Evolutionary conservation across 768 basidiomycete species (phyloP).

Genomic region (Pleurotus platypus): DNA sequence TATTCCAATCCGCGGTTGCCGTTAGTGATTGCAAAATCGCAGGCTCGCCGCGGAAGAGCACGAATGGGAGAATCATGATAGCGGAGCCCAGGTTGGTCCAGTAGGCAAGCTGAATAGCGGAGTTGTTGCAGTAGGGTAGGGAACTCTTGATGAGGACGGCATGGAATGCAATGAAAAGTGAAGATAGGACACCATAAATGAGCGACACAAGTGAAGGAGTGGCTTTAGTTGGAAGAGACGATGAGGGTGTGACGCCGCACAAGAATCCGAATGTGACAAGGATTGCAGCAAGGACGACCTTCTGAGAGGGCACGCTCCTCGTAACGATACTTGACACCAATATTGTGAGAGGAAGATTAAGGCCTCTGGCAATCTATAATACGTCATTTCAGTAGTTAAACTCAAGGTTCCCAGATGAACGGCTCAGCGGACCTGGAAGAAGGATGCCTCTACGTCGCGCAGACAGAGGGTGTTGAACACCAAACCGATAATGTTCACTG

Average conservation of each 20-base stretch:
- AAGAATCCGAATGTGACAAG: constrained; percentile 76
- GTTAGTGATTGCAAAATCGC: constrained; percentile 35
- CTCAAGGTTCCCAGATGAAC: too few relatives aligned
- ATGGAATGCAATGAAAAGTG: constrained; percentile 72
- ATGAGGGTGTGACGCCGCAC: constrained; percentile 63
- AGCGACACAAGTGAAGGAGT: constrained; percentile 56
- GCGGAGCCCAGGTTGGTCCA: constrained; percentile 77
- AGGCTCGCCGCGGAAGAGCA: constrained; percentile 54
- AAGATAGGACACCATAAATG: constrained; percentile 67
- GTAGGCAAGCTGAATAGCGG: constrained; percentile 72
- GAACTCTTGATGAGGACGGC: constrained; percentile 74
- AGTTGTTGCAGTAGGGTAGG: constrained; percentile 64
- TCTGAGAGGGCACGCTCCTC: constrained; percentile 44
- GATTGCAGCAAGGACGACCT: constrained; percentile 55
- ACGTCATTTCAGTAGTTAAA: too few relatives aligned
- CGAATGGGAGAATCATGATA: constrained; percentile 58
- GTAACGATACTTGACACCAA: constrained; percentile 62
- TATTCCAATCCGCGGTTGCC: constrained; percentile 41
- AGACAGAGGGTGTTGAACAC: constrained; percentile 80
- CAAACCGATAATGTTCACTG: constrained; percentile 70
- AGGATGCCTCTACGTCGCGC: constrained; percentile 74
- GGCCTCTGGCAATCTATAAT: constrained; percentile 73
- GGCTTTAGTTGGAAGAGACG: constrained; percentile 33
- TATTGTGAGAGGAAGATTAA: constrained; percentile 82
- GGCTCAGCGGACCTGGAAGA: constrained; percentile 57